Evolutionary conservation across 106 monocot genomes (phyloP), one percentile per base, ranked within the genome.

Genomic region (Dioscorea zingiberensis): DNA sequence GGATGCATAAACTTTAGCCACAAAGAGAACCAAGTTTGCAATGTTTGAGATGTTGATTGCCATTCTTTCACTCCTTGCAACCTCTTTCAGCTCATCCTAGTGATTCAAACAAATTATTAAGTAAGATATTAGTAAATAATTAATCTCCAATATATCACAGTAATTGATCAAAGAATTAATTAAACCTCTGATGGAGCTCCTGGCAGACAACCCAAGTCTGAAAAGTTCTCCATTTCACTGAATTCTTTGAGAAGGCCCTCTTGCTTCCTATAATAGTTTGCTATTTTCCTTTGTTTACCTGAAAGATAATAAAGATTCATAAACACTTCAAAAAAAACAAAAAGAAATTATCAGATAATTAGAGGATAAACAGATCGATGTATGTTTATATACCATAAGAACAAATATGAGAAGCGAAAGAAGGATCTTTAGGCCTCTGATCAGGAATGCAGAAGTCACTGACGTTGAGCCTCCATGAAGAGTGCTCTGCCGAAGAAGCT

Each of bases 21-120:
- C 55, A 69, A 95, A 95, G 13, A 91, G 84, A 46, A 95, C 5
- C 28, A 91, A 8, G 47, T 95, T 95, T 0, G 78, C 75, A 6
- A 81, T 68, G 44, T 95, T 95, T 16, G 91, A 95, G 23, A 85
- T 61, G 51, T 74, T 77, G 16, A 87, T 91, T 2, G 94, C 94
- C 59, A 78, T 48, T 51, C 78, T 76, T 63, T 95, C 91, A 44
- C 80, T 85, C 51, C 72, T 80, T 21, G 84, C 91, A 11, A 85
- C 6, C 0, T 74, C 44, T 30, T 73, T 69, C n/a, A 74, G 44
- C 44, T 95, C 91, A 16, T 79, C 94, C 94, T 95, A 19, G 0
- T 38, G 17, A 62, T 38, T 3, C 25, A 60, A 27, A 26, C 3
- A 28, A 32, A 38, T 2, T 38, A 10, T 38, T 0, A 38, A 8